phyloP scores from a whole-genome alignment of 768 basidiomycete species.

The Leccinum rimulosum region DNA sequence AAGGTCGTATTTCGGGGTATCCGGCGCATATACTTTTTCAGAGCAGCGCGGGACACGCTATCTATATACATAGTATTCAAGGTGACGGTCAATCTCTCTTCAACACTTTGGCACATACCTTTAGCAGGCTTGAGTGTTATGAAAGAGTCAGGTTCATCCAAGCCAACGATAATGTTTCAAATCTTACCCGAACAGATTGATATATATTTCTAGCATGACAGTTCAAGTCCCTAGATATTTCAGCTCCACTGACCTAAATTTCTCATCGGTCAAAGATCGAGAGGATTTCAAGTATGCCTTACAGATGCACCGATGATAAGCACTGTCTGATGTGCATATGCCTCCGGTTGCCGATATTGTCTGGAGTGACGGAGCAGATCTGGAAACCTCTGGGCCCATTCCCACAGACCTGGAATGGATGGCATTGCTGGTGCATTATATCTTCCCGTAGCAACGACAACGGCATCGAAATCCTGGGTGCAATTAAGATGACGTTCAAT shows the following conservation, averaged over 20 bases:
- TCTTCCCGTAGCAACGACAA: conserved; percentile 12
- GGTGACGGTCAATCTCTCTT: not conserved
- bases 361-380: conserved; percentile 37
- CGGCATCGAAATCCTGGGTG: conserved; percentile 16
- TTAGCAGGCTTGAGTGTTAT: no score
- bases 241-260: conserved; percentile 3
- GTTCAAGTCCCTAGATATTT: conserved; percentile 17
- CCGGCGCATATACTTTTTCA: not conserved
- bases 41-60: not conserved
- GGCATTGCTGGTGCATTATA: conserved; percentile 16
- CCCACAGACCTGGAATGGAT: conserved; percentile 11
- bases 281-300: not conserved
- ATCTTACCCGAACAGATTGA: conserved; percentile 13
- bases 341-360: conserved; percentile 41
- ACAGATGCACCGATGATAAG: conserved; percentile 39
- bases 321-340: conserved; percentile 36
- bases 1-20: conserved; percentile 12
- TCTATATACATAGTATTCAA: not conserved
- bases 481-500: not conserved
- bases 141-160: no score
- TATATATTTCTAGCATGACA: conserved; percentile 7
- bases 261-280: not conserved
- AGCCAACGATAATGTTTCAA: no score
- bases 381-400: conserved; percentile 30
- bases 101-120: no score